Base-by-base conservation (phyloP, 768 basidiomycete genomes). In the Dentipellis fragilis region DNA sequence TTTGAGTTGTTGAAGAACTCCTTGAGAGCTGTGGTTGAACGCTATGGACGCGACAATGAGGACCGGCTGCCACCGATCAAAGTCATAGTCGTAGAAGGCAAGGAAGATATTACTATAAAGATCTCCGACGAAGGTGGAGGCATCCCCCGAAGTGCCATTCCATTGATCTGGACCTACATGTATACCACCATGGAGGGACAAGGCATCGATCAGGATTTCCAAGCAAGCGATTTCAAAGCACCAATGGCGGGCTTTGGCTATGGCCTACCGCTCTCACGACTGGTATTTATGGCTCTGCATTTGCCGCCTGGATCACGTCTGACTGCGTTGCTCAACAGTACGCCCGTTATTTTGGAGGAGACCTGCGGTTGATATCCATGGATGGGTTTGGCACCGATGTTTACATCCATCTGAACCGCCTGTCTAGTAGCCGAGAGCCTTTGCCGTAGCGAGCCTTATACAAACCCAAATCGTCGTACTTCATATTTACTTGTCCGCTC, bases 1-100 rank as follows among this genome's bases (percentile, higher is more conserved):
- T 99, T 99, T 70, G 96, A 99, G 66, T 80, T 99, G 10, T 78
- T 98, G 56, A 99, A 99, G 69, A 99, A 99, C 76, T 97, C 94
- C 16, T 77, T 99, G 10, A 86, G 96, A 42, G 96, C 96, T 1
- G 89, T 95, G 54, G 95, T 99, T 16, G 96, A 98, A 70, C 81
- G 89, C 2, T 89, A 82, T 68, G 95, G 95, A 0, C 81, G 82
- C 1, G 87, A 92, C 52, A 76, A 81, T 57, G 91, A 91, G 66
- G 81, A 84, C 55, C 61, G 64, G n/a, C 88, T 85, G 72, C 93
- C 93, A 10, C 86, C 92, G 0, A 94, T 95, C 73, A 93, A 91
- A 70, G 89, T 95, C 50, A 80, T 97, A 56, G 95, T 96, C 37
- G 90, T 95, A 1, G 93, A 95, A 66, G 94, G 95, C n/a, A 89